Evolutionary conservation across 495 filamentous ascomycete species (phyloP).

Genomic region (Penicillium atrosanguineum): DNA sequence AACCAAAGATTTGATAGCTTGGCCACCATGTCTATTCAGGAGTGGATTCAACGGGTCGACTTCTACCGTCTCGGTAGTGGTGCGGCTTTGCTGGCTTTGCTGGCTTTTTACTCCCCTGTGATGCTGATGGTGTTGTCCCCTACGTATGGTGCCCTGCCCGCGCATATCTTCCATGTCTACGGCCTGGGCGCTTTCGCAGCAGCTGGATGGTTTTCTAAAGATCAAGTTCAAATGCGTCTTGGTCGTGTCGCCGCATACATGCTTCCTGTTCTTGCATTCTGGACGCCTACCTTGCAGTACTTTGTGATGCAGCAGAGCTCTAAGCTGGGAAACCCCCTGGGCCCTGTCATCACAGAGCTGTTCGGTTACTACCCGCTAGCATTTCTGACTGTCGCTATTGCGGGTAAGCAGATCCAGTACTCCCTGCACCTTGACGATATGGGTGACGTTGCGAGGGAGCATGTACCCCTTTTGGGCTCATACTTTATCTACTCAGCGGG

Average conservation of each 20-base stretch:
- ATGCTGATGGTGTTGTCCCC: slow-evolving; percentile 76
- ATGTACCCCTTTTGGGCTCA: slow-evolving; percentile 57
- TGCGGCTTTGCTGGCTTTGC: slow-evolving; percentile 57
- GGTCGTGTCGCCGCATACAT: slow-evolving; percentile 43
- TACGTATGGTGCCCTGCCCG: slow-evolving; percentile 78
- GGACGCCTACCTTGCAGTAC: slow-evolving; percentile 69
- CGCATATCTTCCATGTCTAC: slow-evolving; percentile 66
- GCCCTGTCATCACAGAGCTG: slow-evolving; percentile 71
- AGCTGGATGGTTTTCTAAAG: slow-evolving; percentile 59
- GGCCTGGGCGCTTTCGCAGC: slow-evolving; percentile 62
- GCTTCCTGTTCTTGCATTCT: slow-evolving; percentile 67
- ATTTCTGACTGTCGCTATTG: slow-evolving; percentile 62
- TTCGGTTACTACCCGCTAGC: slow-evolving; percentile 71
- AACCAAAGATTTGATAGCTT: slow-evolving; percentile 9
- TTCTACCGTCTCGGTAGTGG: slow-evolving; percentile 30
- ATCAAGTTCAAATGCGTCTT: slow-evolving; percentile 42
- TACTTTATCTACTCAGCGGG: slow-evolving; percentile 61
- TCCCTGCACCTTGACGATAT: slow-evolving; percentile 52
- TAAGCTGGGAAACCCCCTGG: slow-evolving; percentile 60
- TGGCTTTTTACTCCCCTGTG: slow-evolving; percentile 71
- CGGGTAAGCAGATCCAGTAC: slow-evolving; percentile 60
- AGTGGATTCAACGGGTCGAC: slow-evolving; percentile 29
- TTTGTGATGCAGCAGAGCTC: slow-evolving; percentile 63
- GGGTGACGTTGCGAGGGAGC: slow-evolving; percentile 54
- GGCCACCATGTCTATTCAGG: slow-evolving; percentile 26